A percentile compares a stretch with the other conserved stretches of the same genome.
Conservation (phyloP, 768 basidiomycete species). For the Rubroboletus pulcherrimus region DNA sequence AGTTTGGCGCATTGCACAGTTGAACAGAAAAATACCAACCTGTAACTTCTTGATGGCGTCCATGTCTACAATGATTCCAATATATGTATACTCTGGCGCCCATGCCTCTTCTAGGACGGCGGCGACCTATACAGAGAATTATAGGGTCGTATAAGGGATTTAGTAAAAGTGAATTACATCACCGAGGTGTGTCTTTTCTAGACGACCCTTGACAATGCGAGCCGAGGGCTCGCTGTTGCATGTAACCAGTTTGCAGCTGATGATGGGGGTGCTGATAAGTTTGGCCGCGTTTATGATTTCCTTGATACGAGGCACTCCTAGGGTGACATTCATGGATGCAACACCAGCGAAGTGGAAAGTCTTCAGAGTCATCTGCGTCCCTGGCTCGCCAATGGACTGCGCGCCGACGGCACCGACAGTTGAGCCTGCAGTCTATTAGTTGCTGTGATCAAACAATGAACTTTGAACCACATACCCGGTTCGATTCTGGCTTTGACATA, state of each 20-base stretch:
- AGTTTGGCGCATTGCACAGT: not conserved
- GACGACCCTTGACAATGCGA: slow-evolving; percentile 91
- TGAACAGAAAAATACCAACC: slow-evolving; percentile 36
- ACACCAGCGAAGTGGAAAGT: slow-evolving; percentile 99
- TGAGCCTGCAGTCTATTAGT: slow-evolving; percentile 53
- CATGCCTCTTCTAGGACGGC: slow-evolving; percentile 94
- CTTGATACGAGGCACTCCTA: slow-evolving; percentile 99
- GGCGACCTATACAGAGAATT: slow-evolving; percentile 59
- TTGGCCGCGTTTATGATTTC: slow-evolving; percentile 99
- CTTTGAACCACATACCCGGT: slow-evolving; percentile 54
- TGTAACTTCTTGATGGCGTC: slow-evolving; percentile 88
- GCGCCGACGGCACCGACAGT: slow-evolving; percentile 98
- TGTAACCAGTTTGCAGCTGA: slow-evolving; percentile 90
- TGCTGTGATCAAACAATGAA: not conserved
- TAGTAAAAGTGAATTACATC: slow-evolving; percentile 55
- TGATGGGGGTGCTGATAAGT: slow-evolving; percentile 94
- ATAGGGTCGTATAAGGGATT: not conserved
- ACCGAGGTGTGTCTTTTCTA: slow-evolving; percentile 92
- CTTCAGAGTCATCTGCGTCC: slow-evolving; percentile 99
- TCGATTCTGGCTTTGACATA: slow-evolving; percentile 96
- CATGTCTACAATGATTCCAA: slow-evolving; percentile 88
- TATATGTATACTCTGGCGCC: slow-evolving; percentile 89
- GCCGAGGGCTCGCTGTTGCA: slow-evolving; percentile 88
- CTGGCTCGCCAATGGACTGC: slow-evolving; percentile 98
- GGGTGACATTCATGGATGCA: slow-evolving; percentile 98